These are phyloP conservation scores for Leccinum barrowsii DNA, from an alignment of 768 basidiomycete species.

Conservation along the genomic window DNA sequence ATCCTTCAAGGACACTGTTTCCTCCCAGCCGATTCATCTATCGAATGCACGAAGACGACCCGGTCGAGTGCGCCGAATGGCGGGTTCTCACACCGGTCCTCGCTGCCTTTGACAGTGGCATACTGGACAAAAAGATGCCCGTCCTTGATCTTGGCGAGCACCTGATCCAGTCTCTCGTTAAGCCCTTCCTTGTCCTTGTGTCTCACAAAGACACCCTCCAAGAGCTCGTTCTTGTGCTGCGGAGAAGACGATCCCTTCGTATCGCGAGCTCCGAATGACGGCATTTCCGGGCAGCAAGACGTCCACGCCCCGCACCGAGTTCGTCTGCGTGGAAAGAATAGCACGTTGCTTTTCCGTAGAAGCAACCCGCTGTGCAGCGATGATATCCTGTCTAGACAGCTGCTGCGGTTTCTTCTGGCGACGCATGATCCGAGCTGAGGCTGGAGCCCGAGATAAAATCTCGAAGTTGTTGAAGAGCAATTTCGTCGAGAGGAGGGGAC, in stretches of 20 bases:
- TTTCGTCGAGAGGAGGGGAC: too few relatives aligned
- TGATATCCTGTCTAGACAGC: slow-evolving; percentile 80
- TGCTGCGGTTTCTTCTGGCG: slow-evolving; percentile 36
- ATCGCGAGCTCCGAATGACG: slow-evolving; percentile 79
- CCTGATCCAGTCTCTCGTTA: slow-evolving; percentile 69
- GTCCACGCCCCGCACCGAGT: slow-evolving; percentile 85
- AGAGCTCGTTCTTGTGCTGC: slow-evolving; percentile 49
- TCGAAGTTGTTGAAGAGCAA: too few relatives aligned
- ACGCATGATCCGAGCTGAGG: slow-evolving; percentile 43
- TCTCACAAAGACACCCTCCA: slow-evolving; percentile 62
- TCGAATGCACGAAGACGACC: slow-evolving; percentile 51
- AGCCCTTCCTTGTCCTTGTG: slow-evolving; percentile 59
- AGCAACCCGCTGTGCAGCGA: slow-evolving; percentile 87
- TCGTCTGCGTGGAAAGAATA: slow-evolving; percentile 81
- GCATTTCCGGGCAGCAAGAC: slow-evolving; percentile 82
- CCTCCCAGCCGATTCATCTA: slow-evolving; percentile 34
- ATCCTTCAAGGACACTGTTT: too few relatives aligned
- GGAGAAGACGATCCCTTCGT: slow-evolving; percentile 42
- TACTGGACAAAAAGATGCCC: slow-evolving; percentile 44
- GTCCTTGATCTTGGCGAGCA: slow-evolving; percentile 71
- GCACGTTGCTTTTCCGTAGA: slow-evolving; percentile 82
- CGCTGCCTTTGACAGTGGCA: slow-evolving; percentile 2
- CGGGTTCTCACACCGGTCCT: slow-evolving; percentile 22
- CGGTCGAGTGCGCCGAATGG: slow-evolving; percentile 26
- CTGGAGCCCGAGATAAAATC: slow-evolving; percentile 47